A percentile compares a stretch with the other conserved stretches of the same genome.
phyloP scores from a whole-genome alignment of 192 early-diverging fungal species.

The Backusella westeae region DNA sequence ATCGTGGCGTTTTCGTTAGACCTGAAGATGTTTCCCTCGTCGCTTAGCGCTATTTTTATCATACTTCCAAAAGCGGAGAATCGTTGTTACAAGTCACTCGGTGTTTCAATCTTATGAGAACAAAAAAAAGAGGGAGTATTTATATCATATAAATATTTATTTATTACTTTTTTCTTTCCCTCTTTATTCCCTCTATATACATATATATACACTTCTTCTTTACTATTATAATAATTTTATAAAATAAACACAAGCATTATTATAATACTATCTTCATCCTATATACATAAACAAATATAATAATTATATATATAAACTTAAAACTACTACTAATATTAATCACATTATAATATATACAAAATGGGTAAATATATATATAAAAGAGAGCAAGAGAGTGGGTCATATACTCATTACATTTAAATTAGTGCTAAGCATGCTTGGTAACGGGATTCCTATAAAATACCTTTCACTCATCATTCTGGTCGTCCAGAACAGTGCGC shows the following conservation, averaged over 20 bases:
- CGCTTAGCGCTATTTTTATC: not conserved
- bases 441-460: slow-evolving; percentile 67
- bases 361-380: not conserved
- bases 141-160: not conserved
- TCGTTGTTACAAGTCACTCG: not conserved
- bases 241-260: not conserved
- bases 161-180: slow-evolving; percentile 1
- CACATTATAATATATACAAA: not conserved
- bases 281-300: not conserved
- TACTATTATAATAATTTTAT: not conserved
- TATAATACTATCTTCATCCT: not conserved
- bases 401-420: not conserved
- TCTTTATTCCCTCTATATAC: not conserved
- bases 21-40: slow-evolving; percentile 41
- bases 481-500: slow-evolving; percentile 84
- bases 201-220: not conserved
- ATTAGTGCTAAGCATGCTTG: not conserved
- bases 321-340: not conserved
- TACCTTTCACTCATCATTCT: slow-evolving; percentile 83
- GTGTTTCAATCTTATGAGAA: not conserved
- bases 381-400: not conserved
- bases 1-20: slow-evolving; percentile 74
- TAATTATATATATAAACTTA: not conserved
- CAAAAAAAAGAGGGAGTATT: not conserved
- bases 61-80: not conserved